Percentiles rank a stretch among this genome's conserved stretches.
Conservation (phyloP, 179 eudicot genomes). For the Spinacia oleracea region DNA sequence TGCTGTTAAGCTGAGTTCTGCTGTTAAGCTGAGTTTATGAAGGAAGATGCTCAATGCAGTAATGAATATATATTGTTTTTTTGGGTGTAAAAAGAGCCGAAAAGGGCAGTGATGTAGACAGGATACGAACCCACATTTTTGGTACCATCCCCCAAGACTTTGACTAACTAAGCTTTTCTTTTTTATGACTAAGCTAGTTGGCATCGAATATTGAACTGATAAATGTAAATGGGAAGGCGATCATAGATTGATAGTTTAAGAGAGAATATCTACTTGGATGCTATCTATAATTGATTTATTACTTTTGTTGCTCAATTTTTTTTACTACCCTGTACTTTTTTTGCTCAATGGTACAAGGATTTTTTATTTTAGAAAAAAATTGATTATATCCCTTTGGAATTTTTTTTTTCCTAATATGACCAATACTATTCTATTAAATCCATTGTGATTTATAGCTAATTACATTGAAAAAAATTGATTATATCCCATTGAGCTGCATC, state of each 20-base stretch:
- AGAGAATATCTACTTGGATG: background rate
- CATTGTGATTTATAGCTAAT: constrained; percentile 5
- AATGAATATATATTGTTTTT: background rate
- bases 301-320: background rate
- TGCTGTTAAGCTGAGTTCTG: background rate
- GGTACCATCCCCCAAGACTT: too few species aligned
- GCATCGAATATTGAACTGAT: too few species aligned
- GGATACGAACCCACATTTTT: too few species aligned
- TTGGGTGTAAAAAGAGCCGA: too few species aligned
- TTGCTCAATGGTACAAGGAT: background rate
- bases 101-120: too few species aligned
- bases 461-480: too few species aligned
- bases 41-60: background rate
- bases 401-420: background rate
- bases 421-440: too few species aligned
- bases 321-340: background rate
- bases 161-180: too few species aligned
- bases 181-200: too few species aligned
- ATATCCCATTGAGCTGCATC: background rate
- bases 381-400: background rate
- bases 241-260: background rate
- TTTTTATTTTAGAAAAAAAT: background rate
- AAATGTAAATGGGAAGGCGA: background rate
- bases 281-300: background rate
- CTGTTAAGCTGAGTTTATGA: background rate